phyloP scores from a whole-genome alignment of 768 basidiomycete genomes.

The Pleurotus eryngii region DNA sequence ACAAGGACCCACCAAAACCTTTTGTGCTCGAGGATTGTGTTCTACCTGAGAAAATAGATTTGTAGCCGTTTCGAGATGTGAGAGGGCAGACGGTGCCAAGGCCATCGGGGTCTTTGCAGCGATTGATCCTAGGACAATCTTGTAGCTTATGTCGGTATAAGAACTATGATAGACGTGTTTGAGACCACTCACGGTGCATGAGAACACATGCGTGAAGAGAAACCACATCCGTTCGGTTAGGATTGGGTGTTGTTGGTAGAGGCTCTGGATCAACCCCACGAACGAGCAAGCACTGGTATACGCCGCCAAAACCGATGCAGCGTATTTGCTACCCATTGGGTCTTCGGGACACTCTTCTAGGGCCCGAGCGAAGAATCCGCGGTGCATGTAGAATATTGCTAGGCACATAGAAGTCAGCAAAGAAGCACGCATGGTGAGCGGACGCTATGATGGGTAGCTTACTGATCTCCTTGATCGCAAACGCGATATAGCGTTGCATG shows the following conservation, averaged over 20 bases:
- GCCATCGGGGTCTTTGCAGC: slow-evolving; percentile 63
- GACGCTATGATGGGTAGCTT: no score
- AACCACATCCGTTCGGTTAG: slow-evolving; percentile 73
- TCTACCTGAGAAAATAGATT: slow-evolving; percentile 55
- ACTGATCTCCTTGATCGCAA: slow-evolving; percentile 68
- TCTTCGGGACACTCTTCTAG: slow-evolving; percentile 60
- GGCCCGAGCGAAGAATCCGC: slow-evolving; percentile 71
- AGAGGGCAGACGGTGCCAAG: slow-evolving; percentile 62
- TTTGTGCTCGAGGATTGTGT: slow-evolving; percentile 49
- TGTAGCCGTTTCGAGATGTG: slow-evolving; percentile 61
- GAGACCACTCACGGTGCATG: slow-evolving; percentile 51
- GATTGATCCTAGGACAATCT: slow-evolving; percentile 73
- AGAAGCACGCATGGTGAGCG: slow-evolving; percentile 22
- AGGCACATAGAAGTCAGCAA: slow-evolving; percentile 1
- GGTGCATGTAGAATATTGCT: slow-evolving; percentile 70
- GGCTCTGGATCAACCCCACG: slow-evolving; percentile 60
- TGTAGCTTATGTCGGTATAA: background rate
- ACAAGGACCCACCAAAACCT: slow-evolving; percentile 50
- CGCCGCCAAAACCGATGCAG: slow-evolving; percentile 64
- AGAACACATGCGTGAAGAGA: slow-evolving; percentile 69
- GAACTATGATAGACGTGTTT: background rate
- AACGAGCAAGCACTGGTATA: slow-evolving; percentile 69
- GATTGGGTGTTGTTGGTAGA: slow-evolving; percentile 63
- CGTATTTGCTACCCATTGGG: slow-evolving; percentile 68
- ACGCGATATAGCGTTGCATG: slow-evolving; percentile 65